These are phyloP conservation scores for Fomitopsis pulvina DNA, from an alignment of 768 basidiomycete genomes.

Conservation along the genomic window DNA sequence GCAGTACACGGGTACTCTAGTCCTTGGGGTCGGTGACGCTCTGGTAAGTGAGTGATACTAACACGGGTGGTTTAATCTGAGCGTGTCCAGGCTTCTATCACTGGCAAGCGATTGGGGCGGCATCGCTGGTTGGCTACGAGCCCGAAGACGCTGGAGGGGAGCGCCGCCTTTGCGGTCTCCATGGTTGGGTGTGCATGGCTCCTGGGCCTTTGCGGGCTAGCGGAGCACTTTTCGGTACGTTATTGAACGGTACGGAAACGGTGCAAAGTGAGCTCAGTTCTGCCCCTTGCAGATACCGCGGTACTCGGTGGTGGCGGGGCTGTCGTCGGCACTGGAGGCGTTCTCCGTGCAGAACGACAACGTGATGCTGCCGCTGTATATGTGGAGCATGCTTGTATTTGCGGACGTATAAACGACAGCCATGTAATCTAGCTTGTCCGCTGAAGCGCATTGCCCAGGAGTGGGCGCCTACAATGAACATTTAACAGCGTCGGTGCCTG, in stretches of 20 bases:
- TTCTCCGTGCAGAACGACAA: slow-evolving; percentile 97
- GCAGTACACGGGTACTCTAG: slow-evolving; percentile 80
- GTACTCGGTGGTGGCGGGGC: slow-evolving; percentile 56
- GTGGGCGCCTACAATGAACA: too few relatives aligned
- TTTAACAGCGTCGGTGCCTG: background rate
- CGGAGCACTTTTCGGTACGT: slow-evolving; percentile 69
- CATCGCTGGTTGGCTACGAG: slow-evolving; percentile 81
- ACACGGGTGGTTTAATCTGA: slow-evolving; percentile 1
- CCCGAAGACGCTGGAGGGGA: slow-evolving; percentile 89
- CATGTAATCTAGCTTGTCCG: too few relatives aligned
- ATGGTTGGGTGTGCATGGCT: slow-evolving; percentile 64
- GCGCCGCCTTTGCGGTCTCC: slow-evolving; percentile 69
- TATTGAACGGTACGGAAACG: background rate
- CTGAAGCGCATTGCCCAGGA: too few relatives aligned
- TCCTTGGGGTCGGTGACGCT: slow-evolving; percentile 90
- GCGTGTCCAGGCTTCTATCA: slow-evolving; percentile 73
- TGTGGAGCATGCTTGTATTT: slow-evolving; percentile 84
- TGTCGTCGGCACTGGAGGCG: slow-evolving; percentile 80
- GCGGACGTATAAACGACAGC: slow-evolving; percentile 29
- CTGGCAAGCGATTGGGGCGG: slow-evolving; percentile 78
- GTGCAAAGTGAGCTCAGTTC: slow-evolving; percentile 3
- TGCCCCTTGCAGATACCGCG: slow-evolving; percentile 45
- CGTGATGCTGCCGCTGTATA: slow-evolving; percentile 89
- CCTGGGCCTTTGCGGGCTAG: slow-evolving; percentile 62
- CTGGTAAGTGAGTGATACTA: slow-evolving; percentile 43